Base-by-base conservation (phyloP, 2,329 filamentous ascomycete genomes). In the Fusarium sp. region DNA sequence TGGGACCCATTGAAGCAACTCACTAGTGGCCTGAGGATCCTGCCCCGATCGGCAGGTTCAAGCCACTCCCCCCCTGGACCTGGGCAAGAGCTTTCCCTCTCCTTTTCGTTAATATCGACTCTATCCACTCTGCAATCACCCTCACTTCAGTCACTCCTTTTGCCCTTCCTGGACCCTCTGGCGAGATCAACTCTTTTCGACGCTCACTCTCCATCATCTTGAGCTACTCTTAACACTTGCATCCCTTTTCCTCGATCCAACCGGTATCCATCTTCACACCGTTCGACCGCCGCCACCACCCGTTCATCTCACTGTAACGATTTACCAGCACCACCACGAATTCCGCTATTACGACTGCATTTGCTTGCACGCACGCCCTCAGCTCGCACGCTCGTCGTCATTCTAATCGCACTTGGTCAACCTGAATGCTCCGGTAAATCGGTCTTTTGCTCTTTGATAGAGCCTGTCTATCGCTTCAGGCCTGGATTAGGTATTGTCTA, bases 121-220 rank as follows among this genome's bases (percentile, higher is more conserved):
- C 77, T 79, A 79, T 81, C 80, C 81, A 82, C 80, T 80, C 74
- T 78, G 77, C 77, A 78, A 78, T 81, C 80, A 79, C 80, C 69
- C 80, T 83, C 80, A 82, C 80, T 80, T 79, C 78, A 83, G 82
- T 83, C 82, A 81, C 80, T 82, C 81, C 79, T 82, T 83, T 82
- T 78, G 75, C 74, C 73, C 73, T 70, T 77, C 73, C 73, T 76
- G 67, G 74, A 74, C 70, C 69, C 67, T 74, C 67, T 70, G 62
- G 62, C 68, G 71, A 70, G 65, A 78, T 71, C 72, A 70, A 69
- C 75, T 71, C 69, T 75, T 66, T 57, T 72, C 70, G 62, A 72
- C 73, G 69, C 71, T 76, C 75, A 71, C 71, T 72, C 61, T 74
- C 71, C 69, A 59, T 74, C 71, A 66, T 58, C 72, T 72, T 69